phyloP scores from a whole-genome alignment of 2,329 filamentous ascomycete species.

The Lecanicillium sp. region DNA sequence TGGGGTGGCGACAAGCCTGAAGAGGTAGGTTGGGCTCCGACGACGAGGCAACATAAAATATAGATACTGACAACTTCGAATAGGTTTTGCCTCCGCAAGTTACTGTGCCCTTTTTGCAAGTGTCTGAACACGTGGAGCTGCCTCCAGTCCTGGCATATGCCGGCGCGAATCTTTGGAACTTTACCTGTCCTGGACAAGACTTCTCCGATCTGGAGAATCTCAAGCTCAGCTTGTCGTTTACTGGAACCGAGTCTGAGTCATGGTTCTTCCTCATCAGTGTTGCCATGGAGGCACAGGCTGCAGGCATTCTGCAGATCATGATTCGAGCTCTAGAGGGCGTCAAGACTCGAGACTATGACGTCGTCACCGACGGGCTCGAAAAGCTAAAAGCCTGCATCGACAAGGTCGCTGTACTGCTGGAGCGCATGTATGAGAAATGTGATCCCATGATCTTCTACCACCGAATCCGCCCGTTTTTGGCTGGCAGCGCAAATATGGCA shows the following conservation, averaged over 20 bases:
- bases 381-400: slow-evolving; percentile 60
- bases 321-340: slow-evolving; percentile 66
- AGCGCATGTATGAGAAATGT: slow-evolving; percentile 84
- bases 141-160: slow-evolving; percentile 90
- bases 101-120: slow-evolving; percentile 65
- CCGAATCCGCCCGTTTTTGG: slow-evolving; percentile 78
- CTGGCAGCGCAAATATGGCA: slow-evolving; percentile 88
- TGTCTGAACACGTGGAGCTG: slow-evolving; percentile 68
- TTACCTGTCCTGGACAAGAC: slow-evolving; percentile 45
- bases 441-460: slow-evolving; percentile 86
- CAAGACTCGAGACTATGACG: slow-evolving; percentile 47
- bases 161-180: slow-evolving; percentile 85
- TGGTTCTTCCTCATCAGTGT: slow-evolving; percentile 93
- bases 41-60: no score
- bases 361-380: slow-evolving; percentile 56
- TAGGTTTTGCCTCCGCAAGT: slow-evolving; percentile 66
- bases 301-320: slow-evolving; percentile 68
- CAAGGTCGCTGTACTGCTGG: slow-evolving; percentile 58
- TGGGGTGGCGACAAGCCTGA: slow-evolving; percentile 75
- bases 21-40: slow-evolving; percentile 44
- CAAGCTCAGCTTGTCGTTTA: slow-evolving; percentile 71
- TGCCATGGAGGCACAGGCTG: slow-evolving; percentile 80
- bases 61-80: not conserved
- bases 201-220: slow-evolving; percentile 63
- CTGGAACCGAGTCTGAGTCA: slow-evolving; percentile 80